A percentile compares a stretch with the other conserved stretches of the same genome.
Conservation (phyloP, 2,329 filamentous ascomycete genomes). For the Xylariaceae sp. region DNA sequence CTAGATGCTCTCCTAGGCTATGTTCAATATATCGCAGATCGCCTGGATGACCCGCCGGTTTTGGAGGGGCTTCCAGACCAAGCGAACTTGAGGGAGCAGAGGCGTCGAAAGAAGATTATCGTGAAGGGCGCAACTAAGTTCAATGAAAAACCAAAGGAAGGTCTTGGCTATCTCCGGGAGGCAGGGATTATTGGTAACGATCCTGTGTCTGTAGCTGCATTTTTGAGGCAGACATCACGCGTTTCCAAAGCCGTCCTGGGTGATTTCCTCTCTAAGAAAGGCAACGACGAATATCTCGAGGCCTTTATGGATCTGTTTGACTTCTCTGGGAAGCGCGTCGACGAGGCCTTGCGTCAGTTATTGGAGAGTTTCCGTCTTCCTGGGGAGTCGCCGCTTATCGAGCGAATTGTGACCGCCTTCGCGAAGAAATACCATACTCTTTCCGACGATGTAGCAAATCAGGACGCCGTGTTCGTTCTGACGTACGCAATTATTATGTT, state of each 20-base stretch:
- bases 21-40: constrained; percentile 88
- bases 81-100: constrained; percentile 69
- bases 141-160: constrained; percentile 91
- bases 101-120: constrained; percentile 84
- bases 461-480: constrained; percentile 87
- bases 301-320: constrained; percentile 89
- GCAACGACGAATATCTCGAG: constrained; percentile 82
- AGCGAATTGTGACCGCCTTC: constrained; percentile 88
- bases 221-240: constrained; percentile 84
- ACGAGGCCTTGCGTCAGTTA: constrained; percentile 87
- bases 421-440: constrained; percentile 81
- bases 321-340: constrained; percentile 83
- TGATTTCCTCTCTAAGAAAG: constrained; percentile 90
- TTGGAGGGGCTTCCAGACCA: constrained; percentile 71
- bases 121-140: constrained; percentile 89
- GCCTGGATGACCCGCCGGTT: constrained; percentile 73
- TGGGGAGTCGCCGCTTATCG: constrained; percentile 90
- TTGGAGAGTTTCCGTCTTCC: constrained; percentile 92
- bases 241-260: constrained; percentile 90
- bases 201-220: constrained; percentile 79
- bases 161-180: constrained; percentile 82
- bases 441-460: constrained; percentile 77
- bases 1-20: constrained; percentile 90
- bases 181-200: constrained; percentile 86
- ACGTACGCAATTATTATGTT: constrained; percentile 97